These are phyloP conservation scores for Fusarium subglutinans DNA, from an alignment of 2,329 filamentous ascomycete species.

Conservation along the genomic window DNA sequence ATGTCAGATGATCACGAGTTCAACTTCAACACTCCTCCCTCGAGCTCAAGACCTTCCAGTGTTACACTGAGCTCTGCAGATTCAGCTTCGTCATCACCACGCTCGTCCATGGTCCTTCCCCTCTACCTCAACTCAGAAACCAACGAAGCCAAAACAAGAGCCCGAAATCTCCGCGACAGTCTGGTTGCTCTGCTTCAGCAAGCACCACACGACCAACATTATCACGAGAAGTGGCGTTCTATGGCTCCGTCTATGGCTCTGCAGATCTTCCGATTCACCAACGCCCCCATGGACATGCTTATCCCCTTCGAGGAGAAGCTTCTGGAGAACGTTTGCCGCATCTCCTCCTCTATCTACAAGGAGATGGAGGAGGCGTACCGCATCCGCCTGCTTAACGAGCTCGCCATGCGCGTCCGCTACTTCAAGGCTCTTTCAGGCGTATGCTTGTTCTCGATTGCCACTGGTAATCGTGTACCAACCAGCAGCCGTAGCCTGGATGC, in stretches of 20 bases:
- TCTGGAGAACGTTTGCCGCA: constrained; percentile 54
- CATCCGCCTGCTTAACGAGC: constrained; percentile 57
- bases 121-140: constrained; percentile 50
- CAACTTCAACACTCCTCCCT: constrained; percentile 57
- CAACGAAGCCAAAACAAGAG: constrained; percentile 54
- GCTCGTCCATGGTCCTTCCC: constrained; percentile 55
- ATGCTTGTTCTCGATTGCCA: constrained; percentile 64
- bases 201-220: constrained; percentile 53
- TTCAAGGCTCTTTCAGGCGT: constrained; percentile 63
- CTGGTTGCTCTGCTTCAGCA: constrained; percentile 66
- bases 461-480: constrained; percentile 58
- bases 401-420: constrained; percentile 61
- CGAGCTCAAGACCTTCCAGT: constrained; percentile 59
- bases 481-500: constrained; percentile 49
- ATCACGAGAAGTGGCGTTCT: constrained; percentile 60
- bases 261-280: constrained; percentile 67
- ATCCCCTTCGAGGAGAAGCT: constrained; percentile 61
- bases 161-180: constrained; percentile 61
- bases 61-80: constrained; percentile 60
- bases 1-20: constrained; percentile 51
- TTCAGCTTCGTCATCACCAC: constrained; percentile 62
- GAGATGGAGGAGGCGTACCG: constrained; percentile 62
- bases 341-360: constrained; percentile 55
- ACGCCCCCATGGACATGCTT: constrained; percentile 59
- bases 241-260: constrained; percentile 64